phyloP scores from a whole-genome alignment of 2,329 filamentous ascomycete species.

The Paraphoma sp. region DNA sequence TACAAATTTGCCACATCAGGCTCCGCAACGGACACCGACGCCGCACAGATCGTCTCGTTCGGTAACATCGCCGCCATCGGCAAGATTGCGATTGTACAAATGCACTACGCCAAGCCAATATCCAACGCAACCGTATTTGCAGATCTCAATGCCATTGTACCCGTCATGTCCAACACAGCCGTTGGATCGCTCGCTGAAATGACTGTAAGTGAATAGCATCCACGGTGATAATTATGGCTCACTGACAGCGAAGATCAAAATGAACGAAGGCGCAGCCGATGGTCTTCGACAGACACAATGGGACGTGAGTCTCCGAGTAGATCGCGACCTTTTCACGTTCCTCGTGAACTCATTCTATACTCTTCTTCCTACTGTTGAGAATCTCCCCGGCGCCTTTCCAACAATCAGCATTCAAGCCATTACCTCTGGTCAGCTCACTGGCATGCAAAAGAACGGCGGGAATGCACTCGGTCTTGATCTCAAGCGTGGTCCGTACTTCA shows the following conservation, averaged over 20 bases:
- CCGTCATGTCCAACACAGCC: constrained; percentile 26
- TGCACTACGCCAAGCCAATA: constrained; percentile 33
- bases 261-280: constrained; percentile 25
- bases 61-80: constrained; percentile 10
- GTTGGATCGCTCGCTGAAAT: constrained; percentile 28
- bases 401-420: constrained; percentile 31
- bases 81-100: constrained; percentile 30
- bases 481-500: constrained; percentile 21
- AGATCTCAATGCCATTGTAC: constrained; percentile 29
- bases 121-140: constrained; percentile 31
- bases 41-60: constrained; percentile 28
- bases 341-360: constrained; percentile 28
- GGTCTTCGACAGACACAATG: constrained; percentile 35
- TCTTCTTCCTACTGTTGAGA: constrained; percentile 11
- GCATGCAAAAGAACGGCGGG: constrained; percentile 36
- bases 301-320: constrained; percentile 34
- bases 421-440: constrained; percentile 23
- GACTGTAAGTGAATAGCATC: not conserved
- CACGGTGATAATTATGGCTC: constrained; percentile 13
- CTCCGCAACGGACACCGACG: constrained; percentile 27
- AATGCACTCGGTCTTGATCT: constrained; percentile 37
- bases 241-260: constrained; percentile 27
- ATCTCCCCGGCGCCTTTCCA: constrained; percentile 22
- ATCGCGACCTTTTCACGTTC: constrained; percentile 27
- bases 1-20: constrained; percentile 14